phyloP scores from a whole-genome alignment of 345 rosid genomes.

The Dimocarpus longan region DNA sequence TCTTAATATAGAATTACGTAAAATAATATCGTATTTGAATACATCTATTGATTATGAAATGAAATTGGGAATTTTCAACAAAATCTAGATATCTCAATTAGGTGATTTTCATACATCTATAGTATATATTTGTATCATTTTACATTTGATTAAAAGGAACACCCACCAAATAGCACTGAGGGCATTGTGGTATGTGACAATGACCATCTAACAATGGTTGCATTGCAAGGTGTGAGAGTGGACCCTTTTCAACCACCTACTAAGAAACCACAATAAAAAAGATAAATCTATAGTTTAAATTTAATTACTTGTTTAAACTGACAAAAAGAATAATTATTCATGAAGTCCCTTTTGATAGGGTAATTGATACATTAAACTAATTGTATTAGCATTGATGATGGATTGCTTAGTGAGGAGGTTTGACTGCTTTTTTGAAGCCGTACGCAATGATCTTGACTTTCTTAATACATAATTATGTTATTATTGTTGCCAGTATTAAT shows the following conservation, averaged over 20 bases:
- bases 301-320: too few species aligned
- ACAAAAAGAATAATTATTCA: too few species aligned
- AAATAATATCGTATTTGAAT: too few species aligned
- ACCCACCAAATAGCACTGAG: slow-evolving; percentile 2
- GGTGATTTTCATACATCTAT: too few species aligned
- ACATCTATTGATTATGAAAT: too few species aligned
- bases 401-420: not conserved
- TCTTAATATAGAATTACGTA: too few species aligned
- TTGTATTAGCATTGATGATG: not conserved
- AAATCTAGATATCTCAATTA: too few species aligned
- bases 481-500: not conserved
- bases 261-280: not conserved
- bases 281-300: too few species aligned
- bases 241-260: not conserved
- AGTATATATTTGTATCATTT: not conserved
- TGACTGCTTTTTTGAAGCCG: slow-evolving; percentile 9
- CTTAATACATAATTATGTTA: not conserved
- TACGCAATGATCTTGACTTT: not conserved
- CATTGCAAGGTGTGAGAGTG: not conserved
- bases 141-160: not conserved
- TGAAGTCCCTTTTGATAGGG: not conserved
- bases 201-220: not conserved
- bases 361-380: not conserved
- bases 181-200: not conserved
- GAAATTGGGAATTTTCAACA: too few species aligned